Conservation (phyloP, 129 eudicot species). For the Flaveria sonorensis region DNA sequence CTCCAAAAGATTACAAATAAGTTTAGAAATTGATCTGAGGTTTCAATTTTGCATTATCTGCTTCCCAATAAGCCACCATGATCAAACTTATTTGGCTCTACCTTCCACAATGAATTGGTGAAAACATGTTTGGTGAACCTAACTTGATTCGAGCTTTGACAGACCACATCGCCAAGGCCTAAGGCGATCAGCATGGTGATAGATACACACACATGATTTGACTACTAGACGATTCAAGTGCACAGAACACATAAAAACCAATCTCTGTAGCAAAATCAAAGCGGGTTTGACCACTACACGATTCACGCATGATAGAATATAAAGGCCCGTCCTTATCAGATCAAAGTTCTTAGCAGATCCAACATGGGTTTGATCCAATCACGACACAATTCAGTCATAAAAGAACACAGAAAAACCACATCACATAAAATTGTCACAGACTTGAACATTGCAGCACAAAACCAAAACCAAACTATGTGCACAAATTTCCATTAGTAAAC, state of each 20-base stretch:
- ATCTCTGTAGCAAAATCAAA: neutral
- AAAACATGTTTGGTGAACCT: too few species aligned
- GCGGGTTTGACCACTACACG: neutral
- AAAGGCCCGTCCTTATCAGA: too few species aligned
- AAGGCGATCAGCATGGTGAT: neutral
- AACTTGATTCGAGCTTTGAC: too few species aligned
- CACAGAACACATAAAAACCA: neutral
- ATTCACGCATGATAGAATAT: neutral
- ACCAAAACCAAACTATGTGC: too few species aligned
- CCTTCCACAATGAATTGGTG: too few species aligned
- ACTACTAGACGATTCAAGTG: neutral
- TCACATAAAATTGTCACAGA: constrained; percentile 22
- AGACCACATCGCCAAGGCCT: neutral
- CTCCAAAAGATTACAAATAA: too few species aligned
- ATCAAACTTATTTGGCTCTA: too few species aligned
- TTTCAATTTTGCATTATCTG: too few species aligned
- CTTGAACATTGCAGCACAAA: too few species aligned
- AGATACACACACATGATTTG: neutral
- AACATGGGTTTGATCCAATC: neutral
- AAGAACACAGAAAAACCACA: constrained; percentile 2
- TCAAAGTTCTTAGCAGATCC: neutral
- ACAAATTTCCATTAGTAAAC: too few species aligned
- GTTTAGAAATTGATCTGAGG: too few species aligned
- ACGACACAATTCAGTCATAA: neutral
- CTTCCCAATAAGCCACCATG: too few species aligned